phyloP scores from a whole-genome alignment of 2,329 filamentous ascomycete species.

The Phaeosphaeriaceae sp. region DNA sequence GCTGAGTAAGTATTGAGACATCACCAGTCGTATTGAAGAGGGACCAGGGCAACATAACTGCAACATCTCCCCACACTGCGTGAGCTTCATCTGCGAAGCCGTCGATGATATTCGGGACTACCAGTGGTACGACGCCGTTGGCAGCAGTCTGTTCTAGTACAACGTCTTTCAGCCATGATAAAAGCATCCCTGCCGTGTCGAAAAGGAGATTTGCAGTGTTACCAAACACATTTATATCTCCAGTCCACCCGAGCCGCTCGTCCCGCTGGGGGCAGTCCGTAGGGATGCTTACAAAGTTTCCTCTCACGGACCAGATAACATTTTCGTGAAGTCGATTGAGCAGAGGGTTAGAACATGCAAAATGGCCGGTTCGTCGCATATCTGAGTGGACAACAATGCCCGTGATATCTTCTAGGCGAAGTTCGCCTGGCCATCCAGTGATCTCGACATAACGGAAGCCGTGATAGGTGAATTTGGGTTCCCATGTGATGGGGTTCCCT shows the following conservation, averaged over 20 bases:
- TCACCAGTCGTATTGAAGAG: neutral
- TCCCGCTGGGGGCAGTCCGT: constrained; percentile 61
- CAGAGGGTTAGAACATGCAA: constrained; percentile 58
- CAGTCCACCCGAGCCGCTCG: constrained; percentile 62
- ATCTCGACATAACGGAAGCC: constrained; percentile 60
- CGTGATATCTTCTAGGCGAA: constrained; percentile 30
- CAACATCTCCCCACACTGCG: neutral
- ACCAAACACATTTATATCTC: constrained; percentile 58
- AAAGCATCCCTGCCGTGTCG: constrained; percentile 57
- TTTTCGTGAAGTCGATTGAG: constrained; percentile 63
- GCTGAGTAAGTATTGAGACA: neutral
- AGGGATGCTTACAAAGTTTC: constrained; percentile 55
- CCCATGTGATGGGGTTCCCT: constrained; percentile 33
- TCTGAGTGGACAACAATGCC: constrained; percentile 58
- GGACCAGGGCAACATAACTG: neutral
- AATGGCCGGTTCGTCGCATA: constrained; percentile 56
- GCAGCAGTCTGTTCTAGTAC: neutral
- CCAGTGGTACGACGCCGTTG: neutral
- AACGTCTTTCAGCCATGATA: constrained; percentile 51
- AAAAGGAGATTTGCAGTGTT: constrained; percentile 61
- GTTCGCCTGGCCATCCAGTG: constrained; percentile 47
- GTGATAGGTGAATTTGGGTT: constrained; percentile 59
- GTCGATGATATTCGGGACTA: neutral
- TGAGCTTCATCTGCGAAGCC: neutral
- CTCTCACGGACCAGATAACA: constrained; percentile 62